Base-by-base conservation (phyloP, 805 yeast species). In the Phaffomyces thermotolerans region DNA sequence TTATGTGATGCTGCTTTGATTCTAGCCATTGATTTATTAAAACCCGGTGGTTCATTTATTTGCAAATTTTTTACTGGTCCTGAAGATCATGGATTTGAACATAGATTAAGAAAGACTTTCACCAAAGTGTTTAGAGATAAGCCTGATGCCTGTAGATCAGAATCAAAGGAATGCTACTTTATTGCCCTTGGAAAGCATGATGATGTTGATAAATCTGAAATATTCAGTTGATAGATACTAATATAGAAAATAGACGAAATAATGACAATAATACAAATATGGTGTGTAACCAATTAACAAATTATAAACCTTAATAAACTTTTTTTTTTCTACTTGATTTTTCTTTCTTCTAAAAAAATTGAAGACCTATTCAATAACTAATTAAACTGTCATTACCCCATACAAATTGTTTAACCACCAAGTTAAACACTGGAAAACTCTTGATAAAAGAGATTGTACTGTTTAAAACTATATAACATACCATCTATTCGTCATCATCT, bases 1-100 rank as follows among this genome's bases (percentile, higher is more conserved):
- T 67, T 91, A 25, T 91, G 97, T 62, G 93, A 87, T 54, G 96
- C 96, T 0, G 96, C 95, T 0, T 62, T 93, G 41, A 71, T 86
- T 7, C 72, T 90, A 40, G 82, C 95, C 1, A 71, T 82, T 42
- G 83, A 79, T 48, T 63, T 85, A n/a, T 64, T 93, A 24, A 78
- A 70, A 48, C 76, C 79, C 5, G 76, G 76, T 24, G 99, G 99
- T 1, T 56, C 67, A 10, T 76, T 87, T 56, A 82, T 88, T 13
- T 84, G 95, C 69, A 93, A 93, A 63, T 83, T 81, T 53, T 90
- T 76, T 61, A 76, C 90, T 0, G 99, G 99, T 0, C 69, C 73
- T 34, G 95, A 88, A 52, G 97, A 89, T 54, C 57, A 55, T 13
- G 58, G 71, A 5, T 67, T 91, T n/a, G 84, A 84, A 52, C 56